These are phyloP conservation scores for Penicillium sp. DNA, from an alignment of 2,329 filamentous ascomycete genomes.

Conservation along the genomic window DNA sequence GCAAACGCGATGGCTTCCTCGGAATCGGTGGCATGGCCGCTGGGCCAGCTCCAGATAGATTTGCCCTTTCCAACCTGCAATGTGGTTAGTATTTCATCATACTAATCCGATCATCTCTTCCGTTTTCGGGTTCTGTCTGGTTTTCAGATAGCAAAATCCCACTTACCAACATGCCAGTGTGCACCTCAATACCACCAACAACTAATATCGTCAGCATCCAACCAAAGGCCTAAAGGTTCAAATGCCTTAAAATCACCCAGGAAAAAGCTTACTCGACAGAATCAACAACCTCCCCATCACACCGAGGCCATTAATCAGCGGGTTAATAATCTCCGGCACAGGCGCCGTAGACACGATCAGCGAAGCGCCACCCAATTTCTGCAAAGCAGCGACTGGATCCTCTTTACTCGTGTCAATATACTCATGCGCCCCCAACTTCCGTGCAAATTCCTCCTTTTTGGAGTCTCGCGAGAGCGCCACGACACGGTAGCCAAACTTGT, in stretches of 20 bases:
- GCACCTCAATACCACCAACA: neutral
- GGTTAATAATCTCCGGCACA: constrained; percentile 32
- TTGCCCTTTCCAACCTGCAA: neutral
- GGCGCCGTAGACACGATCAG: constrained; percentile 34
- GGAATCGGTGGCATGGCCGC: constrained; percentile 51
- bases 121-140: neutral
- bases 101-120: neutral
- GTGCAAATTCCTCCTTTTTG: constrained; percentile 38
- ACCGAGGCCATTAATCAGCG: constrained; percentile 24
- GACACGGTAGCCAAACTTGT: constrained; percentile 53
- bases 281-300: constrained; percentile 15
- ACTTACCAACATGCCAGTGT: neutral
- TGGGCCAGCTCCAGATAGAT: constrained; percentile 43
- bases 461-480: constrained; percentile 16
- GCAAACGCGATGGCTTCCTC: constrained; percentile 50
- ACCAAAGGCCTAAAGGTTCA: neutral
- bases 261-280: neutral
- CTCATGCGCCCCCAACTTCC: neutral
- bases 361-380: neutral
- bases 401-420: constrained; percentile 38
- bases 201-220: neutral
- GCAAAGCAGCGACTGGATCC: neutral
- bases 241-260: neutral
- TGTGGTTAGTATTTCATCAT: neutral
- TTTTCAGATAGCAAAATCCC: too few relatives aligned